Evolutionary conservation across 2,329 filamentous ascomycete genomes (phyloP).

Genomic region (Aspergillus chevalieri): DNA sequence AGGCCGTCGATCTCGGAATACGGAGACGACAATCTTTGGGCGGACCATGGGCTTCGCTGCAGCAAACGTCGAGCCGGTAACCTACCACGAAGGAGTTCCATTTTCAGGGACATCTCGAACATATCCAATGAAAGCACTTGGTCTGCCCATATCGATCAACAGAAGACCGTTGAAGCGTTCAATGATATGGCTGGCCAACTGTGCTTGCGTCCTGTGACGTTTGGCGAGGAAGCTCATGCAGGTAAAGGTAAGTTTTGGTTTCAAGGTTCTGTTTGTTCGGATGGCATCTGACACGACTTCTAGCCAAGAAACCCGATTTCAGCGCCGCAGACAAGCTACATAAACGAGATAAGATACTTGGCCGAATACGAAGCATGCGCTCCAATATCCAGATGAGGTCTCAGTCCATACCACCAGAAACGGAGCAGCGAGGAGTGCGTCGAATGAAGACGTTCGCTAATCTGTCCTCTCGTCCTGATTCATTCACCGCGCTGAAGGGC

Average conservation of each 20-base stretch:
- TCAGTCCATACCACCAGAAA: conserved; percentile 8
- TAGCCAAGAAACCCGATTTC: conserved; percentile 1
- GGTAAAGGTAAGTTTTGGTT: not conserved
- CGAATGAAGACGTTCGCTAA: conserved; percentile 36
- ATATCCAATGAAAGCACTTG: conserved; percentile 15
- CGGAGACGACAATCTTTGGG: conserved; percentile 6
- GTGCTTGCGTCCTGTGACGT: conserved; percentile 14
- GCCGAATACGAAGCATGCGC: conserved; percentile 29
- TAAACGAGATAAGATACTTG: conserved; percentile 17
- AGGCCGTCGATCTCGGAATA: conserved; percentile 10
- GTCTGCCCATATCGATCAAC: conserved; percentile 18
- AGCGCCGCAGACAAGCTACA: conserved; percentile 3
- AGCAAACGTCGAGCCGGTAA: conserved; percentile 9
- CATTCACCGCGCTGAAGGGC: conserved; percentile 31
- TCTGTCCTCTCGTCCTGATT: conserved; percentile 19
- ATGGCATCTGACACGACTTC: not conserved
- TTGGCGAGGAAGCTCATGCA: conserved; percentile 3
- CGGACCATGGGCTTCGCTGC: not conserved
- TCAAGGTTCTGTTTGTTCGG: not conserved
- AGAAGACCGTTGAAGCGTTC: conserved; percentile 22
- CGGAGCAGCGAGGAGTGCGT: conserved; percentile 20
- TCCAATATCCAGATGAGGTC: conserved; percentile 25
- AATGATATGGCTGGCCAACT: conserved; percentile 23
- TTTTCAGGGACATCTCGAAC: conserved; percentile 15
- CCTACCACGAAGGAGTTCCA: conserved; percentile 15